Evolutionary conservation across 2,329 filamentous ascomycete species (phyloP), one percentile per base, ranked within the genome.

Genomic region (Alternaria sp.): DNA sequence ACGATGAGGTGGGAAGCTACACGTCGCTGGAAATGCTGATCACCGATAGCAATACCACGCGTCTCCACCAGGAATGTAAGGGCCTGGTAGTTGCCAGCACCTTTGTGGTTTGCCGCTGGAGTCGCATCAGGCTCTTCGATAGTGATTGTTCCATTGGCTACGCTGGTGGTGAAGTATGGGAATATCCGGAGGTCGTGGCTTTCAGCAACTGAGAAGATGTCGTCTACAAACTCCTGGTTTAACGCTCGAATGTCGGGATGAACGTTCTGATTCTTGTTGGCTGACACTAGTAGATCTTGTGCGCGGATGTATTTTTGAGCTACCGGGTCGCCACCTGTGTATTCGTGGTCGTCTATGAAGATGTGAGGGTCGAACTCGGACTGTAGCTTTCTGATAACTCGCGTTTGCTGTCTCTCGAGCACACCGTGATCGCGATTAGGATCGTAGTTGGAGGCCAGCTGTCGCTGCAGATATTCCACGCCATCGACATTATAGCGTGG

Each of bases 401-500:
- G 32, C 0, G 66, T 69, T 28, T 75, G 72, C 36, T 68, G 54
- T 27, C 73, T 65, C 9, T 65, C 63, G 9, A 73, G 57, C n/a
- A 73, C 72, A 12, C 67, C 49, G 46, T 74, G 71, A 41, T 75
- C 73, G 22, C 73, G 66, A 41, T 75, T 75, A 2, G 70, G 65
- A 51, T 76, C 68, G n/a, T 68, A 64, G 45, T 72, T 69, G 48
- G 61, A 66, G 3, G 65, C 68, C 9, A 68, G 48, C 28, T 64
- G 59, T 12, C 69, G 65, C 50, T 72, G 68, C 49, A 71, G 64
- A 38, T 72, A 73, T 36, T 58, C 54, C 7, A 74, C 66, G 9
- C 73, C 72, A 44, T 76, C 72, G 1, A 64, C 68, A n/a, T 76
- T 76, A 52, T 73, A 76, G 27, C 72, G 65, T 2, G 71, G 70